Base-by-base conservation (phyloP, 768 basidiomycete species). In the Brasilioporus rufonigricans region DNA sequence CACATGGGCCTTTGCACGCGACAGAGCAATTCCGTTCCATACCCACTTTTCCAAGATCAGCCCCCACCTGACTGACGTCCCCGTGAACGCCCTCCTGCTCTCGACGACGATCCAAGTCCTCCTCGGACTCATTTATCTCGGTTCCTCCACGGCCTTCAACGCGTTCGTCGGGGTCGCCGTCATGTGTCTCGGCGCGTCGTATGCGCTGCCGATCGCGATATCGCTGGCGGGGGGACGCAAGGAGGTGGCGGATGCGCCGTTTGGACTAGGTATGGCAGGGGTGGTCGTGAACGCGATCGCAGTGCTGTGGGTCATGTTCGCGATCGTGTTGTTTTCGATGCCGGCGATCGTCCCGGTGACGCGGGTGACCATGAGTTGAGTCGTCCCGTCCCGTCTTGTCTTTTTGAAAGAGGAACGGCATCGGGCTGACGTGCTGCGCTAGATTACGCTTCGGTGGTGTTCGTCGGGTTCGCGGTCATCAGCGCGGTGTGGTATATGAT, bases 1-100 rank as follows among this genome's bases (percentile, higher is more conserved):
- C 29, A 86, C 85, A 3, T 87, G 85, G 86, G 82, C 82, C 44
- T 87, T 88, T 65, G 81, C 85, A 0, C 77, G 86, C 3, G 86
- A 87, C 70, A 77, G 77, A 55, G 86, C 82, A 1, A 81, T 87
- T 39, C 86, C 85, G 2, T 76, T 80, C 41, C 76, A 80, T 33
- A 46, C 55, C 12, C 61, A 73, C 53, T 85, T 85, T 71, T 69
- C 78, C 8, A 71, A 70, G 46, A 74, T 87, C 62, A 72, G 74
- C 39, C 65, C 69, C 9, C 59, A 66, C 36, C 55, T 73, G 10
- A 63, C 71, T 27, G 80, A 79, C 58, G 77, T 85, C 5, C 85
- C 85, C 0, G 70, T 85, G 39, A 81, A 85, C 59, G 83, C 85
- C 0, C 77, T 85, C 55, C 59, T 85, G 10, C 76, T 87, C 9